Evolutionary conservation across 2,329 filamentous ascomycete genomes (phyloP), one percentile per base, ranked within the genome.

Genomic region (Allantophomopsis cytisporea): DNA sequence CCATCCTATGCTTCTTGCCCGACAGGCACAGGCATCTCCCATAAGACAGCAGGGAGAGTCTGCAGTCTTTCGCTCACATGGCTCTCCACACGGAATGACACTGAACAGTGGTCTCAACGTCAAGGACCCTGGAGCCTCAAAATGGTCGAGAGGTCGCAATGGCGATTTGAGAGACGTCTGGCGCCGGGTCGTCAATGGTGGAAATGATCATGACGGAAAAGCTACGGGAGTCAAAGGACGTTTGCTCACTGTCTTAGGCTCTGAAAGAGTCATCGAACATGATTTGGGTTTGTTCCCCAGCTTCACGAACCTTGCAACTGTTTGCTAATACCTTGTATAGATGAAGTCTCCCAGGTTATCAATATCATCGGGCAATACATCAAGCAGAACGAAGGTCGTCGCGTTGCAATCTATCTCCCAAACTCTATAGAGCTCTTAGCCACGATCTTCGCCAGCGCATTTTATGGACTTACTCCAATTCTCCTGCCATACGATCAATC

Each of bases 131-230:
- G 82, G 80, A 34, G 76, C 81, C 35, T 81, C 84, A 36, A 86
- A 86, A 61, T 95, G 88, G 83, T 71, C 81, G 8, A 67, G 71
- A 41, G 89, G 89, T 37, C 78, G 83, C 41, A 80, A 94, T 58
- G 91, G 91, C 35, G 89, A 98, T 52, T 65, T 98, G 47, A 74
- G 89, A 40, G 89, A 98, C 60, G 69, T 98, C 41, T 98, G 91
- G 91, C 76, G 80, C 46, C 73, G 73, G 53, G 82, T 77, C 33
- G 68, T 79, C 8, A 68, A 67, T 40, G 85, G 84, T 37, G 64
- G 72, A 7, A 61, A 71, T 13, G 72, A 77, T 41, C 74, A 77
- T 30, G 73, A 79, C 35, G 80, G 78, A 23, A 69, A 72, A 31
- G 55, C 63, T 32, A 65, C 69, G 1, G 72, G 72, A 32, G 77